Evolutionary conservation across 2,329 filamentous ascomycete species (phyloP).

Genomic region (Orbilia blumenaviensis): DNA sequence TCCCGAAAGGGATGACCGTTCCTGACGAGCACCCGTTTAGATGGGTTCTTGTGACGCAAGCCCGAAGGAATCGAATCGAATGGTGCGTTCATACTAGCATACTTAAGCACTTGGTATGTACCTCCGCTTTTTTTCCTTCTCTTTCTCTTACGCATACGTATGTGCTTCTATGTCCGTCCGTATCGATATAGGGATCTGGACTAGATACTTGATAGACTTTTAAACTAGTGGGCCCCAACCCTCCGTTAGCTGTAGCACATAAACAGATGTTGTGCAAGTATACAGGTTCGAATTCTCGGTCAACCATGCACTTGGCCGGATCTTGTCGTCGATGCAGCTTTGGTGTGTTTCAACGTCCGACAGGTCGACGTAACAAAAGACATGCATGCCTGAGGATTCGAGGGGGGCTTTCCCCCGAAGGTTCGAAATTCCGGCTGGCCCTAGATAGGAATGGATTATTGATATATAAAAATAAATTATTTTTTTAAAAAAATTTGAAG

Average conservation of each 20-base stretch:
- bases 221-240: not conserved
- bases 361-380: conserved; percentile 41
- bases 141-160: no score
- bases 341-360: conserved; percentile 34
- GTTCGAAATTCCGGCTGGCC: conserved; percentile 1
- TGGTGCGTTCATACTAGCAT: not conserved
- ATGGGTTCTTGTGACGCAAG: not conserved
- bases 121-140: no score
- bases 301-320: conserved; percentile 1
- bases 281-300: not conserved
- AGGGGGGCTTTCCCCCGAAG: no score
- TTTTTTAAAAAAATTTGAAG: no score
- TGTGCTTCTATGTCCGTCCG: not conserved
- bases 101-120: no score
- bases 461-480: no score
- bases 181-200: not conserved
- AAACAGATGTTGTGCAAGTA: not conserved
- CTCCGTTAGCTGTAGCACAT: not conserved
- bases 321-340: not conserved
- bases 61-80: not conserved
- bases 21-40: conserved; percentile 10
- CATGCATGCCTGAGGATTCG: conserved; percentile 13
- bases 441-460: no score
- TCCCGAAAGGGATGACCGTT: conserved; percentile 4
- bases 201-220: not conserved